Conservation (phyloP, 192 early-diverging fungal genomes). For the Paraglomus brasilianum region DNA sequence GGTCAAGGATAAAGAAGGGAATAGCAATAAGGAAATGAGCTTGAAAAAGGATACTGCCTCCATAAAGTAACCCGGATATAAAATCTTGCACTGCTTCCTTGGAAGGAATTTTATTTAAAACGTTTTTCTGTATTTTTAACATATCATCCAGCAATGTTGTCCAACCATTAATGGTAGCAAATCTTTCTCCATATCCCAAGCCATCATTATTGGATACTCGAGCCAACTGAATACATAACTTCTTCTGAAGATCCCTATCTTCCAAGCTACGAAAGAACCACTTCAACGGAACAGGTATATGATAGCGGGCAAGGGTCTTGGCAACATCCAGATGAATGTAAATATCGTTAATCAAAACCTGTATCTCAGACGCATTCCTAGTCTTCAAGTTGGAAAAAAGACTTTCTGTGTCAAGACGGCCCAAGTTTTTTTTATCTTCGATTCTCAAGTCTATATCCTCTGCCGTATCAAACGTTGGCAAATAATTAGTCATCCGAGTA, state of each 20-base stretch:
- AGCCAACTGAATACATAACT: slow-evolving; percentile 61
- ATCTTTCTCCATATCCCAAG: slow-evolving; percentile 51
- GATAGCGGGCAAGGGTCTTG: slow-evolving; percentile 60
- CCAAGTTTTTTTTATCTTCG: neutral
- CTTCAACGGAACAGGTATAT: slow-evolving; percentile 51
- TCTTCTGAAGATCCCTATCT: slow-evolving; percentile 48
- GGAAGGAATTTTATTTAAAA: slow-evolving; percentile 53
- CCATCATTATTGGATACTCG: slow-evolving; percentile 48
- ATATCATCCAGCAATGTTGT: slow-evolving; percentile 62
- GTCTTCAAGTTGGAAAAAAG: slow-evolving; percentile 31
- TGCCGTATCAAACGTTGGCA: slow-evolving; percentile 50
- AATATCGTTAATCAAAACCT: slow-evolving; percentile 53
- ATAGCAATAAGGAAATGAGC: neutral
- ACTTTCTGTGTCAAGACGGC: slow-evolving; percentile 33
- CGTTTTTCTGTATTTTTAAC: slow-evolving; percentile 50
- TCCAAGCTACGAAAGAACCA: slow-evolving; percentile 59
- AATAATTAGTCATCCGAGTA: slow-evolving; percentile 53
- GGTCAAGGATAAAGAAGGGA: neutral
- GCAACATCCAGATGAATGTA: slow-evolving; percentile 60
- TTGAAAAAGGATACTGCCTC: slow-evolving; percentile 61
- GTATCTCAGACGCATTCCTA: slow-evolving; percentile 39
- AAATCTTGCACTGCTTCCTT: slow-evolving; percentile 64
- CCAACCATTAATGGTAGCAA: slow-evolving; percentile 68
- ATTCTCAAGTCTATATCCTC: slow-evolving; percentile 34
- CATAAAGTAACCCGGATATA: slow-evolving; percentile 55